Base-by-base conservation (phyloP, 805 yeast species). In the Spathaspora arborariae region DNA sequence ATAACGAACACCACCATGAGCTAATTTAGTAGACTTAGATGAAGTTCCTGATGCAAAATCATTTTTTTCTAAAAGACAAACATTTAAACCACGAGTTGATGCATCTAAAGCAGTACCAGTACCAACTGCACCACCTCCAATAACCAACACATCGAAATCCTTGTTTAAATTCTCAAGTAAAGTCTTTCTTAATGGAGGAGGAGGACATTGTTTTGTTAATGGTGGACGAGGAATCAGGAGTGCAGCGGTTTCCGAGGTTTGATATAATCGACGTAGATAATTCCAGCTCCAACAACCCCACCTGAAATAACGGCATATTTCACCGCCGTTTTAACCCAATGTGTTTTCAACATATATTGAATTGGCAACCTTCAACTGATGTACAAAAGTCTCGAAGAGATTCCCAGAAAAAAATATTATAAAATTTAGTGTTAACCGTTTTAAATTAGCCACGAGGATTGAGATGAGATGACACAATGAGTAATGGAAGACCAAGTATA, bases 51-150 rank as follows among this genome's bases (percentile, higher is more conserved):
- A 77, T 6, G 96, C 96, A 62, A 86, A 91, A 72, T 91, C 98
- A 53, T 81, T 82, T 62, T 85, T 85, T 67, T 91, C 98, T 49
- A 91, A 78, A 48, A 91, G 66, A 44, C 95, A 87, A 38, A 89
- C 96, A 60, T 88, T 87, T 56, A 90, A 79, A 41, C 97, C 97
- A 66, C 98, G 79, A 38, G 95, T 79, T 22, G 85, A 79, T 33
- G 97, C 97, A 68, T 91, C 98, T 39, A 91, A 72, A 1, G 97
- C 97, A 41, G 88, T 80, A 50, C 97, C 98, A 4, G 96, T 74
- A 52, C 98, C 98, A 13, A 94, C 84, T 35, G 97, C 97, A 63
- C 98, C 98, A 55, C 97, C 97, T 51, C 98, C 98, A 55, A 92
- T 82, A 55, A 91, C 76, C 53, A 91, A 68, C n/a, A 91, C 78